These are phyloP conservation scores for Eleusine coracana DNA, from an alignment of 176 grass and related monocot species.

Conservation along the genomic window DNA sequence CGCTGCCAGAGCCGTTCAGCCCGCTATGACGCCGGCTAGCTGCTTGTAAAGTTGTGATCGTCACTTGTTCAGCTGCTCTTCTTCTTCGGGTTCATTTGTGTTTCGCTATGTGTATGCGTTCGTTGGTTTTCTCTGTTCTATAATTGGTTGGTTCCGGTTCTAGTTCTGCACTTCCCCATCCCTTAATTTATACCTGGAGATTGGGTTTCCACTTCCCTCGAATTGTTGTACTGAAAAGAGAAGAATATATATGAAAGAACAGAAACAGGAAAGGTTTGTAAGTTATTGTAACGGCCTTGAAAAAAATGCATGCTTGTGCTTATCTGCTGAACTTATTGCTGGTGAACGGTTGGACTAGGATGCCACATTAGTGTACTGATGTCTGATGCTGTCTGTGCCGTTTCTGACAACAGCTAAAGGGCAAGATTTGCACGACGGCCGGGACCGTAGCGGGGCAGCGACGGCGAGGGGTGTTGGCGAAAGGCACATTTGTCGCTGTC, in stretches of 20 bases:
- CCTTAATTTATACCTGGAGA: conserved; percentile 21
- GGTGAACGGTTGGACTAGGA: neutral
- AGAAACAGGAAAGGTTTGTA: conserved; percentile 45
- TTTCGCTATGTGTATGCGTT: conserved; percentile 44
- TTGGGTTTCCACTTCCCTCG: conserved; percentile 36
- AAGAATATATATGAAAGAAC: conserved; percentile 9
- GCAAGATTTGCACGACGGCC: no score
- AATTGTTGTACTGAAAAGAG: conserved; percentile 28
- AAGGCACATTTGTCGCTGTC: no score
- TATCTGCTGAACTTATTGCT: neutral
- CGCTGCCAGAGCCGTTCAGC: conserved; percentile 92
- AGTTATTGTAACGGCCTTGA: conserved; percentile 24
- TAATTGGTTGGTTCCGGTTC: conserved; percentile 18
- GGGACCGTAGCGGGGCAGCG: no score
- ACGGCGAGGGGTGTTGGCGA: no score
- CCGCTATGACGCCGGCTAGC: conserved; percentile 46
- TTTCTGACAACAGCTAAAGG: neutral
- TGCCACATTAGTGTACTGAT: neutral
- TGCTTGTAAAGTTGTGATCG: conserved; percentile 41
- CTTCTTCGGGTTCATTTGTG: neutral
- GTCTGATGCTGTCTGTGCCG: neutral
- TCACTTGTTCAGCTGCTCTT: neutral
- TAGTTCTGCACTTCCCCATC: neutral
- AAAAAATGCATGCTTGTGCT: neutral
- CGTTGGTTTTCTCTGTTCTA: conserved; percentile 19